These are phyloP conservation scores for Ailanthus altissimus DNA, from an alignment of 345 rosid species.

Conservation along the genomic window DNA sequence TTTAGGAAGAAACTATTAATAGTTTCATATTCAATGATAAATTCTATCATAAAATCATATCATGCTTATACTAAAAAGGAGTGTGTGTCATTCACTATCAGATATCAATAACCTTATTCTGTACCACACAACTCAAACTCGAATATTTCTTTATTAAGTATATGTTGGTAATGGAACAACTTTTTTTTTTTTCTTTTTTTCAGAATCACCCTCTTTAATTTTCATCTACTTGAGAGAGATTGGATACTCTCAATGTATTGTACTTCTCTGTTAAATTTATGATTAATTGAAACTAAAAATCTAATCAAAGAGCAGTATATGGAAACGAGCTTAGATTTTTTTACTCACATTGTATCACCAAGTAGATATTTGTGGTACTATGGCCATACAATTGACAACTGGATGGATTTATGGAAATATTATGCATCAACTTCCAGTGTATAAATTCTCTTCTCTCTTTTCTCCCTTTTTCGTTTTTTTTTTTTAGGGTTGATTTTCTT, in stretches of 20 bases:
- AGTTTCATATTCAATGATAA: conserved; percentile 7
- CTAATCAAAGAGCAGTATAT: too few relatives aligned
- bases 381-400: not conserved
- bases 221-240: not conserved
- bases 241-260: too few relatives aligned
- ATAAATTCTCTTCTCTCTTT: conserved; percentile 23
- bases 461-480: conserved; percentile 27
- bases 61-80: not conserved
- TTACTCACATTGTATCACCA: not conserved
- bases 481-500: not conserved
- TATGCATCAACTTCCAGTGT: conserved; percentile 14
- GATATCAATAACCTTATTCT: conserved; percentile 1
- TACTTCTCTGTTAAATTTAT: too few relatives aligned
- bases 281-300: too few relatives aligned
- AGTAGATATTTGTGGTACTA: too few relatives aligned
- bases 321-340: too few relatives aligned
- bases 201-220: not conserved
- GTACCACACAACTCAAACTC: conserved; percentile 12
- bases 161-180: not conserved
- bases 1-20: not conserved
- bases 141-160: not conserved
- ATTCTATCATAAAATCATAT: not conserved
- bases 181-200: not conserved
- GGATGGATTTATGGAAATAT: conserved; percentile 12
- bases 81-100: conserved; percentile 14